phyloP scores from a whole-genome alignment of 169 alveolate species.

The Perkinsus chesapeaki region DNA sequence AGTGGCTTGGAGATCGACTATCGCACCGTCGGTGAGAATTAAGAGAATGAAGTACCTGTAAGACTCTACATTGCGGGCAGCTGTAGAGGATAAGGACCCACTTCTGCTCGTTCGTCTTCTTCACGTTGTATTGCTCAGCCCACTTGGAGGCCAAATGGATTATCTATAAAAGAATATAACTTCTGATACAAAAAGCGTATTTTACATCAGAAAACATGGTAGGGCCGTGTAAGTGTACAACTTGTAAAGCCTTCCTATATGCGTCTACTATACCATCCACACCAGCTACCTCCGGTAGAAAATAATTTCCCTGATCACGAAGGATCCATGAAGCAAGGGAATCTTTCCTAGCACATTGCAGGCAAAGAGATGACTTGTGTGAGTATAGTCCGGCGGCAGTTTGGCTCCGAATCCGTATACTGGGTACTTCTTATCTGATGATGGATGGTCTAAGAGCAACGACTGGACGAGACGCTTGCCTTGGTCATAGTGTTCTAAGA shows the following conservation, averaged over 20 bases:
- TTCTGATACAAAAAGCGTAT: background rate
- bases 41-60: constrained; percentile 41
- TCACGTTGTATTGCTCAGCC: constrained; percentile 3
- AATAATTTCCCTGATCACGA: background rate
- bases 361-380: constrained; percentile 5
- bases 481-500: constrained; percentile 54
- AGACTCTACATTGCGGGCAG: background rate
- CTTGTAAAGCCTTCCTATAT: background rate
- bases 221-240: constrained; percentile 9
- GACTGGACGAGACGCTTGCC: background rate
- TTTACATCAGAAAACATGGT: background rate
- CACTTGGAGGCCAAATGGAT: background rate
- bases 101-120: background rate
- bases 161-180: background rate
- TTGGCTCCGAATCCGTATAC: constrained; percentile 61
- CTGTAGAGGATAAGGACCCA: background rate
- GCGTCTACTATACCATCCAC: constrained; percentile 3
- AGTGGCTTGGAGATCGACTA: constrained; percentile 46
- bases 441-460: background rate
- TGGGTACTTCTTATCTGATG: constrained; percentile 52
- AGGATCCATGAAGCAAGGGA: background rate
- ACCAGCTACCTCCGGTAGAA: background rate
- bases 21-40: constrained; percentile 46
- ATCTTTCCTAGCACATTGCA: background rate
- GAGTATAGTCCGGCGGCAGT: constrained; percentile 10